These are phyloP conservation scores for Amesomyces nigricolor DNA, from an alignment of 2,329 filamentous ascomycete species.

Conservation along the genomic window DNA sequence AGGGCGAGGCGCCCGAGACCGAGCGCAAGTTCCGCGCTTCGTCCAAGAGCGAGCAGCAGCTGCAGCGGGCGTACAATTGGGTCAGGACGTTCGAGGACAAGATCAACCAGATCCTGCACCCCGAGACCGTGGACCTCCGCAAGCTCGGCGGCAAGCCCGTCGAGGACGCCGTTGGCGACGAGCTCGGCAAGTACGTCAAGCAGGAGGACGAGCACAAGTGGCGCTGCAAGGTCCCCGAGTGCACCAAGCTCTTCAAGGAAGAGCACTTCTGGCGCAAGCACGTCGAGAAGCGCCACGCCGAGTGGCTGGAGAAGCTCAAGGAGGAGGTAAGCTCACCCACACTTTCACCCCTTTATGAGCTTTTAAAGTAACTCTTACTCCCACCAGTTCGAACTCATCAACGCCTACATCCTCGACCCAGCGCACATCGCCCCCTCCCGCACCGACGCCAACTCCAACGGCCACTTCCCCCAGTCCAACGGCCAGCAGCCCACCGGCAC, in stretches of 20 bases:
- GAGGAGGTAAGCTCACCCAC: constrained; percentile 64
- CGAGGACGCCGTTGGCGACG: constrained; percentile 81
- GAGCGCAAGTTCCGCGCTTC: constrained; percentile 70
- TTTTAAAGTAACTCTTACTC: constrained; percentile 5
- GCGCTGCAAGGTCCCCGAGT: constrained; percentile 93
- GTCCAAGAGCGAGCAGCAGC: constrained; percentile 80
- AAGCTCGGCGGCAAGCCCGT: constrained; percentile 86
- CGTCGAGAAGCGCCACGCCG: constrained; percentile 87
- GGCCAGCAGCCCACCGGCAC: constrained; percentile 74
- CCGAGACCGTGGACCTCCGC: constrained; percentile 76
- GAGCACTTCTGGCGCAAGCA: constrained; percentile 98
- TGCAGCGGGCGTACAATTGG: constrained; percentile 96
- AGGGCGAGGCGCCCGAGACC: constrained; percentile 56
- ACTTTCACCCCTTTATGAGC: constrained; percentile 19
- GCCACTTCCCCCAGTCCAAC: constrained; percentile 81
- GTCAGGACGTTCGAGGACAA: constrained; percentile 99
- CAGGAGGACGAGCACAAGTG: constrained; percentile 97
- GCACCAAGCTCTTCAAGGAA: constrained; percentile 94
- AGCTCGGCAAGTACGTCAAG: constrained; percentile 82
- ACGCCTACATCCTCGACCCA: constrained; percentile 89
- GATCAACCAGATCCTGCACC: constrained; percentile 84
- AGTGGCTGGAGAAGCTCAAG: constrained; percentile 76
- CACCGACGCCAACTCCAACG: constrained; percentile 91
- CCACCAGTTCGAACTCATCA: constrained; percentile 66
- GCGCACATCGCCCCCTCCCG: constrained; percentile 90